A percentile compares a stretch with the other conserved stretches of the same genome.
Conservation (phyloP, 768 basidiomycete genomes). For the Fomitopsis pulvina region DNA sequence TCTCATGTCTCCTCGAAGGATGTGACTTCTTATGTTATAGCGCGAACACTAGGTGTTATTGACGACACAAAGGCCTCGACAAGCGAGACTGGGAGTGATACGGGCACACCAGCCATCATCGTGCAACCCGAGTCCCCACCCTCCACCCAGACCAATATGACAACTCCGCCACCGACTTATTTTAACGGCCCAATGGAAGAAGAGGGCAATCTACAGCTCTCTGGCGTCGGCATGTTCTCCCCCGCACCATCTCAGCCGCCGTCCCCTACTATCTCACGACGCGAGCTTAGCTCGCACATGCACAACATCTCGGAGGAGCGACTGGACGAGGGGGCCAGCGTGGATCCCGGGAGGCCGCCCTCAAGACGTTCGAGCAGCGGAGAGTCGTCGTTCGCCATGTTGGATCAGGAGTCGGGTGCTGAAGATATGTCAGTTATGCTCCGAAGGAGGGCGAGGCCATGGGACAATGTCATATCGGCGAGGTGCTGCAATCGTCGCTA, state of each 20-base stretch:
- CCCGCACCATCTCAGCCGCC: slow-evolving; percentile 61
- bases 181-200: slow-evolving; percentile 16
- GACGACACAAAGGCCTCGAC: slow-evolving; percentile 73
- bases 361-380: slow-evolving; percentile 17
- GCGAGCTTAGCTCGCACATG: slow-evolving; percentile 12
- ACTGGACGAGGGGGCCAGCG: slow-evolving; percentile 2
- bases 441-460: slow-evolving; percentile 11
- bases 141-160: neutral
- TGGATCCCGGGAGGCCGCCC: slow-evolving; percentile 7
- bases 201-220: slow-evolving; percentile 42
- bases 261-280: slow-evolving; percentile 44
- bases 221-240: slow-evolving; percentile 70
- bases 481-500: too few relatives aligned
- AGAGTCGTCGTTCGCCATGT: slow-evolving; percentile 19
- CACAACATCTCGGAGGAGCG: slow-evolving; percentile 2
- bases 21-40: slow-evolving; percentile 75
- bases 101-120: slow-evolving; percentile 10
- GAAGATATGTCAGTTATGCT: slow-evolving; percentile 18
- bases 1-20: slow-evolving; percentile 40
- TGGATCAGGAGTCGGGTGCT: slow-evolving; percentile 19
- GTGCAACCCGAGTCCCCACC: slow-evolving; percentile 8
- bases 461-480: neutral
- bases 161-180: slow-evolving; percentile 10
- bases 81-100: slow-evolving; percentile 33
- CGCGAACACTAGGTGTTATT: slow-evolving; percentile 72